Conservation (phyloP, 495 filamentous ascomycete species). For the Amniculicola lignicola region DNA sequence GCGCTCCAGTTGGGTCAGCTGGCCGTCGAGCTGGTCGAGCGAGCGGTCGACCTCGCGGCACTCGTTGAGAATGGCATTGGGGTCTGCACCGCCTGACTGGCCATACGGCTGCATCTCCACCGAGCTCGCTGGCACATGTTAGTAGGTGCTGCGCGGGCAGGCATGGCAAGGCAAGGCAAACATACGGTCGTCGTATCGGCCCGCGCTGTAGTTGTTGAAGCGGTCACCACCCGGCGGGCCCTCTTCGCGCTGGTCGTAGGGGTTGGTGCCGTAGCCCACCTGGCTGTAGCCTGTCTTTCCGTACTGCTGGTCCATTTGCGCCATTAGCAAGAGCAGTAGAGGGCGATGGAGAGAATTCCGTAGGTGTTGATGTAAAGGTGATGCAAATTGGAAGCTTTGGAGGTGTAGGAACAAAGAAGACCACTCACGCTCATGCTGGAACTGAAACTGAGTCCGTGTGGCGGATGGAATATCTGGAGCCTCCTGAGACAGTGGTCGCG, state of each 20-base stretch:
- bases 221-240: conserved; percentile 43
- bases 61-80: conserved; percentile 77
- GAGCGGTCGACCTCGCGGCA: conserved; percentile 72
- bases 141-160: not conserved
- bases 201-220: conserved; percentile 33
- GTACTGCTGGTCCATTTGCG: conserved; percentile 36
- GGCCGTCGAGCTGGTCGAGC: conserved; percentile 69
- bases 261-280: conserved; percentile 60
- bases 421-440: conserved; percentile 34
- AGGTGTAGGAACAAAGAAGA: not conserved
- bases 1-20: conserved; percentile 58
- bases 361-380: not conserved
- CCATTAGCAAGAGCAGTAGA: conserved; percentile 21
- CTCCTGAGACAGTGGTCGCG: conserved; percentile 33
- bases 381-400: not conserved
- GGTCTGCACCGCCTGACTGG: conserved; percentile 34
- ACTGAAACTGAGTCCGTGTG: conserved; percentile 33
- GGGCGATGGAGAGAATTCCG: conserved; percentile 1
- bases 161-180: conserved; percentile 10
- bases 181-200: conserved; percentile 34
- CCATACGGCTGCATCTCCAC: conserved; percentile 45
- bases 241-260: conserved; percentile 52
- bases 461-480: conserved; percentile 13
- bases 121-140: conserved; percentile 22
- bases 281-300: conserved; percentile 37